Percentiles rank a stretch among this genome's conserved stretches.
Conservation (phyloP, 352 stramenopile species). For the Ochromonadaceae sp. region DNA sequence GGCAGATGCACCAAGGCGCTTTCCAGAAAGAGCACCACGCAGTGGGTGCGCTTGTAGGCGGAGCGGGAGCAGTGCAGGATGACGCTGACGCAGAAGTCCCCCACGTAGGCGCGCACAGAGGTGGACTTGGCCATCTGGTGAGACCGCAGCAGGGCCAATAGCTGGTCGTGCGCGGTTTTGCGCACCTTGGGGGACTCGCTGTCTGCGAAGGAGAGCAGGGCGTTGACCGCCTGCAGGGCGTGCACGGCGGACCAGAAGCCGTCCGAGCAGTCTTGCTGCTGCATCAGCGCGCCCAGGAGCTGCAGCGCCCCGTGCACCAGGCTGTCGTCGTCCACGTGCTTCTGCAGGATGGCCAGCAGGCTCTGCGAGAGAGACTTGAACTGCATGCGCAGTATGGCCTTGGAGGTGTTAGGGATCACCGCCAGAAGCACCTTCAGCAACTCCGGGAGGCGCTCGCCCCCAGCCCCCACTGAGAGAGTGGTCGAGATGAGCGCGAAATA, state of each 20-base stretch:
- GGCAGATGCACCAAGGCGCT: not conserved
- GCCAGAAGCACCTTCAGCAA: not conserved
- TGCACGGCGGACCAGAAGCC: not conserved
- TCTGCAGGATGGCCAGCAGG: not conserved
- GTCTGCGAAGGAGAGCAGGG: not conserved
- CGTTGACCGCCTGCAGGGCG: not conserved
- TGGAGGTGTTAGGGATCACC: not conserved
- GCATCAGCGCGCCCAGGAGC: not conserved
- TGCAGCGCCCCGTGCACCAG: not conserved
- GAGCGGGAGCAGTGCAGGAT: not conserved
- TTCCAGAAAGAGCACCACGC: not conserved
- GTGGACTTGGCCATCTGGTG: not conserved
- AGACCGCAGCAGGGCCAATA: not conserved
- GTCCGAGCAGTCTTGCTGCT: not conserved
- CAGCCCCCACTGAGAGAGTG: not conserved
- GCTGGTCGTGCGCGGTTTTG: not conserved
- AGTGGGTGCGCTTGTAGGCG: not conserved
- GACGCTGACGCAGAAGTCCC: not conserved
- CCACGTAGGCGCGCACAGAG: not conserved
- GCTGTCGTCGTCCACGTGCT: not conserved
- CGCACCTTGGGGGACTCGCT: not conserved
- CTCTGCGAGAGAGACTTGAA: not conserved
- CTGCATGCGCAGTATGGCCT: not conserved
- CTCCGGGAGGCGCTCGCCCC: not conserved
- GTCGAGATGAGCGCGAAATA: constrained; percentile 1